Evolutionary conservation across 805 yeast species (phyloP), one percentile per base, ranked within the genome.

Genomic region (Metschnikowia rubicola): DNA sequence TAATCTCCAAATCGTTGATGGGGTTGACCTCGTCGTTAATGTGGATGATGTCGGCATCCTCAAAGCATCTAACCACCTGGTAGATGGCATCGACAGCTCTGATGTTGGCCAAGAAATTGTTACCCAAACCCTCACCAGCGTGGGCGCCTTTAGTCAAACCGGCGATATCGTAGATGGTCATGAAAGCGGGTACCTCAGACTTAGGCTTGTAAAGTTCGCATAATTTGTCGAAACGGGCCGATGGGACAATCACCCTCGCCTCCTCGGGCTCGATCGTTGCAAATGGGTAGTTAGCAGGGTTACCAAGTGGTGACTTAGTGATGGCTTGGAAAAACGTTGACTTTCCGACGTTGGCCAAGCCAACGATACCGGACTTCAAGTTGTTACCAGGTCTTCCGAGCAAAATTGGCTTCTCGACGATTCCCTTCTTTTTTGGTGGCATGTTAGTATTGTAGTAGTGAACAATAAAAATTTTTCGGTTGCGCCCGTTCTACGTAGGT

Each of bases 41-140:
- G 73, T 94, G 99, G 60, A 91, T 90, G 62, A 94, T 94, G 66
- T 94, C 99, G 34, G 97, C 95, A 70, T 94, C 99, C 65, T 90
- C 96, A 63, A 94, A 56, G 37, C 58, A 54, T 47, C 90, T 68
- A 9, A 84, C 87, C 39, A 84, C 79, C 57, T 84, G 89, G 61
- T 79, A 81, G 37, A 84, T 71, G 17, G 87, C 88, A 62, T 84
- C 90, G 28, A 84, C 89, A 11, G 83, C 80, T 39, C 89, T 66
- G 47, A 84, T 84, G 57, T 84, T 83, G 43, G 81, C 75, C 56
- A 84, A 70, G 66, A 84, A 84, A 39, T 84, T 81, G 66, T 84
- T 84, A n/a, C 90, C 90, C 45, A 84, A 69, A 4, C 90, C 90
- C 50, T 81, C 85, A 38, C 88, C 88, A 17, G 80, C 71, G 63